These are phyloP conservation scores for Microcyclosporella mali DNA, from an alignment of 2,329 filamentous ascomycete species.

Conservation along the genomic window DNA sequence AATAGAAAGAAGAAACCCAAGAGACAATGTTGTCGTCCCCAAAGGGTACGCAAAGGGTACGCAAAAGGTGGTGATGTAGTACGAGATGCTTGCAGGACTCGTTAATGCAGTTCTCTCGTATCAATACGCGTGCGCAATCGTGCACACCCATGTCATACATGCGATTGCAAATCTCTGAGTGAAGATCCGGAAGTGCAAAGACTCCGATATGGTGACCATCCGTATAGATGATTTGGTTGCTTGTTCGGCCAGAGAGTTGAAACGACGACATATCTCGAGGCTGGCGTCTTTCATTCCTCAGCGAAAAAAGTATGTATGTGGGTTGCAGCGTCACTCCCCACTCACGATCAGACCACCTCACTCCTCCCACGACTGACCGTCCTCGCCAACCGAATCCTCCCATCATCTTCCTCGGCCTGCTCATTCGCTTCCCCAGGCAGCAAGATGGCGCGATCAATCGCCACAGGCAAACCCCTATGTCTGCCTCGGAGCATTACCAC, in stretches of 20 bases:
- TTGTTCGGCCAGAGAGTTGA: too few relatives aligned
- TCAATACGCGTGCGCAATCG: background rate
- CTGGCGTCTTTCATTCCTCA: too few relatives aligned
- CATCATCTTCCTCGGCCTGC: slow-evolving; percentile 35
- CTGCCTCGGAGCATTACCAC: slow-evolving; percentile 52
- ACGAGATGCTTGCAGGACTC: background rate
- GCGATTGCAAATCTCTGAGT: background rate
- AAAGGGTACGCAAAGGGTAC: background rate
- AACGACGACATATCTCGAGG: too few relatives aligned
- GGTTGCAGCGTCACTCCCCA: too few relatives aligned
- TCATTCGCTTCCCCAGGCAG: slow-evolving; percentile 32
- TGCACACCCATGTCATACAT: background rate
- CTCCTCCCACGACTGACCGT: slow-evolving; percentile 12
- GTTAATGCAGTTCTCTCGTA: background rate
- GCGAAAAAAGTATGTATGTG: too few relatives aligned
- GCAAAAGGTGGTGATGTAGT: background rate
- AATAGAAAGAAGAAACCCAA: background rate
- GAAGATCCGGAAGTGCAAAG: background rate
- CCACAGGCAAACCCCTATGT: slow-evolving; percentile 51
- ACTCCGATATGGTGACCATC: background rate
- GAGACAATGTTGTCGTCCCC: background rate
- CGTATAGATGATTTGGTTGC: too few relatives aligned
- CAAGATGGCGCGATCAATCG: slow-evolving; percentile 45
- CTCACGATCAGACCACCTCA: too few relatives aligned
- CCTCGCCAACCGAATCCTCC: slow-evolving; percentile 17